phyloP scores from a whole-genome alignment of 768 basidiomycete genomes.

The Boletus subparvulus region DNA sequence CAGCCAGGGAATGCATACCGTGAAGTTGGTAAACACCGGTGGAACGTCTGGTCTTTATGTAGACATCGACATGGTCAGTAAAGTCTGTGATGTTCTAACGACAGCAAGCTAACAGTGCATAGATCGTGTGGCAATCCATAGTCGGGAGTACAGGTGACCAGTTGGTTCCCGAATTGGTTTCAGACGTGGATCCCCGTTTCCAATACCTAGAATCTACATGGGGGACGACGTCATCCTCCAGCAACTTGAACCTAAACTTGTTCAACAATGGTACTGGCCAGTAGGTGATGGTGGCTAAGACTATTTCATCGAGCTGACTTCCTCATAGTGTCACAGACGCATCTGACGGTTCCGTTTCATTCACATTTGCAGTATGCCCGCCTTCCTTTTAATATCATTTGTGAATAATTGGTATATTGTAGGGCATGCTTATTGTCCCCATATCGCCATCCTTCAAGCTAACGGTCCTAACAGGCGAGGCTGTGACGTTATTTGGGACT shows the following conservation, averaged over 20 bases:
- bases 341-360: constrained; percentile 33
- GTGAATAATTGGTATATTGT: background rate
- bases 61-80: constrained; percentile 47
- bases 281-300: constrained; percentile 21
- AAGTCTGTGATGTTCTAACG: background rate
- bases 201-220: constrained; percentile 37
- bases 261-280: constrained; percentile 46
- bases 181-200: constrained; percentile 41
- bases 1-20: constrained; percentile 35
- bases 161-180: constrained; percentile 19
- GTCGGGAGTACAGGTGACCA: constrained; percentile 17
- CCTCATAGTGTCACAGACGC: constrained; percentile 33
- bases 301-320: background rate
- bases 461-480: constrained; percentile 35
- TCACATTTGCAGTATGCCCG: constrained; percentile 40
- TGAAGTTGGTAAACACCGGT: constrained; percentile 34
- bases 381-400: background rate
- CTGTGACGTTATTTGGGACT: constrained; percentile 46
- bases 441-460: background rate
- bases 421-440: constrained; percentile 21
- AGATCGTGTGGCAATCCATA: constrained; percentile 32
- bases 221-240: constrained; percentile 32
- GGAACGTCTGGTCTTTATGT: constrained; percentile 33
- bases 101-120: background rate
- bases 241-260: constrained; percentile 34